A percentile compares a stretch with the other conserved stretches of the same genome.
These are phyloP conservation scores for Myochromella boudieri DNA, from an alignment of 768 basidiomycete genomes.

Conservation along the genomic window DNA sequence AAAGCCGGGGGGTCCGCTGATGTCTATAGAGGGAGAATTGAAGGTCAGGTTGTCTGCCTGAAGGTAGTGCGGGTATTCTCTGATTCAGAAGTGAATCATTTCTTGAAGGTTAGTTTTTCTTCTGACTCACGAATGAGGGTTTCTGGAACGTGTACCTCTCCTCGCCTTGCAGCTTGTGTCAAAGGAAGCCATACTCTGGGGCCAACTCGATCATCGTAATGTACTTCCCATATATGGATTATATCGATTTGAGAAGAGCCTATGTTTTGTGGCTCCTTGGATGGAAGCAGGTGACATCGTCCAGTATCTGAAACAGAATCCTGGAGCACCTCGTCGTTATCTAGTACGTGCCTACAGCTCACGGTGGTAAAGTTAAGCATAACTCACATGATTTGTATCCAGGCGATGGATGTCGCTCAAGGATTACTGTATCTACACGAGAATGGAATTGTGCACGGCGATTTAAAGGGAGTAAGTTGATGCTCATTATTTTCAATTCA, in stretches of 20 bases:
- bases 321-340: constrained; percentile 3
- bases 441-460: constrained; percentile 1
- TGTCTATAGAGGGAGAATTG: constrained; percentile 1
- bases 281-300: constrained; percentile 34
- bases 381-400: neutral
- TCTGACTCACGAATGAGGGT: neutral
- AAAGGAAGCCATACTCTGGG: constrained; percentile 13
- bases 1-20: constrained; percentile 2
- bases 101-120: constrained; percentile 6
- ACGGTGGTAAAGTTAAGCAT: neutral
- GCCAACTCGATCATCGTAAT: constrained; percentile 12
- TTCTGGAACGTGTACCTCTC: neutral
- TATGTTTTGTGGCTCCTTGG: constrained; percentile 36
- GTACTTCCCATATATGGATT: constrained; percentile 36
- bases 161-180: constrained; percentile 4
- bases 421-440: neutral
- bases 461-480: neutral
- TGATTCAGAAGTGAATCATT: neutral
- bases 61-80: neutral
- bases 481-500: neutral
- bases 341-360: neutral
- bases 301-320: constrained; percentile 18
- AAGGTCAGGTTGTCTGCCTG: constrained; percentile 1
- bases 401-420: neutral
- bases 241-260: constrained; percentile 19